Base-by-base conservation (phyloP, 345 rosid species). In the Trapa incisa region DNA sequence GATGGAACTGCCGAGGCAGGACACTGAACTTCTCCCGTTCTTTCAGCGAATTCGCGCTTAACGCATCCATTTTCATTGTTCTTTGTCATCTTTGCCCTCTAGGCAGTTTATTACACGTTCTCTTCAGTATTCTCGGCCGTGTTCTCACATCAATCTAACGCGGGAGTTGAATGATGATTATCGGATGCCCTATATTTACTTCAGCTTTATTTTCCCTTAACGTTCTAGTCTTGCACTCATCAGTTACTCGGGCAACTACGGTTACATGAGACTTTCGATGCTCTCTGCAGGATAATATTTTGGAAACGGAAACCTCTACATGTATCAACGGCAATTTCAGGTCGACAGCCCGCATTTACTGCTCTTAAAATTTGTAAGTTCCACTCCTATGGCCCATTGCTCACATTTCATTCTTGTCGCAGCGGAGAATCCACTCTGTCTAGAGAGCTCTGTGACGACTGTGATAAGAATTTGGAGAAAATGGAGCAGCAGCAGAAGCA, bases 291-390 rank as follows among this genome's bases (percentile, higher is more conserved):
- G 78, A 57, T 50, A 71, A 73, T 77, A 77, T 79, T 67, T 77
- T 62, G 68, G 83, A 77, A 79, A 77, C 75, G 52, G 75, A 72
- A 77, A 70, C 70, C 37, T 74, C 80, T 22, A 70, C 81, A 64
- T 79, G 77, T 75, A 78, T 68, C 68, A 61, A 74, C 74, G 61
- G 65, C 57, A 72, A 74, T 61, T 74, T 65, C 73, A 74, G 74
- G 77, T 78, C 71, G 32, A 5, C 42, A 15, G 37, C 42, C 29
- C 67, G 12, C 37, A 65, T 65, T 54, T 32, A 43, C 32, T 42
- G 61, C 65, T 42, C 65, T 14, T 38, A 39, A 66, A 41, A 58
- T 6, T 64, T 66, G 47, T 61, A 42, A 36, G 41, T 45, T 50
- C 65, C 29, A 29, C 9, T 71, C 61, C 43, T 48, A 16, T 57